A percentile compares a stretch with the other conserved stretches of the same genome.
These are phyloP conservation scores for bread wheat (Triticum aestivum) DNA, from an alignment of 176 grass and related monocot species.

Conservation along the genomic window IWGSC_CS_RefSeq_v2.1 NC_057794.1:545226133-545226632, in stretches of 20 bases:
- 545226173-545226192: no score
- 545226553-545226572: neutral
- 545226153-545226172: no score
- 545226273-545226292: neutral
- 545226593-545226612: no score
- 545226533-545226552: neutral
- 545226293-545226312: neutral
- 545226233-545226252: no score
- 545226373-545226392: neutral
- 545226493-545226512: neutral
- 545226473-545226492: neutral
- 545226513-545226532: neutral
- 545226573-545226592: neutral
- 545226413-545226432: neutral
- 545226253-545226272: neutral
- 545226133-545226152: no score
- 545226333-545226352: neutral
- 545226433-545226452: neutral
- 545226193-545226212: no score
- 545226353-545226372: no score
- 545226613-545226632: no score
- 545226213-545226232: no score
- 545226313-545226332: neutral
- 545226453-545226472: neutral
- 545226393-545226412: neutral